Evolutionary conservation across 305 asterid species (phyloP).

Genomic region (Fraxinus latifolia): DNA sequence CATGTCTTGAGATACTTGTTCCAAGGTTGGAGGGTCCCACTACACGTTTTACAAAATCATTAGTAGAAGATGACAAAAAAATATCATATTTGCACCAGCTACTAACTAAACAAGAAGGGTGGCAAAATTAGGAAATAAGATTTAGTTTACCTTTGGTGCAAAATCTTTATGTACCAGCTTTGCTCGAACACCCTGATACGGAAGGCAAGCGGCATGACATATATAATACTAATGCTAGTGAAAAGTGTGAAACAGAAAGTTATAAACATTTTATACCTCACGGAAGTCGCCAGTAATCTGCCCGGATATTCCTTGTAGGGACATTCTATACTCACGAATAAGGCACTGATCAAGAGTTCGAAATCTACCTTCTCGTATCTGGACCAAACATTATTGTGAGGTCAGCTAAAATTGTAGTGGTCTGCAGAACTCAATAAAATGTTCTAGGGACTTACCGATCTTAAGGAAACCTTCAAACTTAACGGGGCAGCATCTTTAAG

Average conservation of each 20-base stretch:
- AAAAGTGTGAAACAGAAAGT: neutral
- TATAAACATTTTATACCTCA: constrained; percentile 49
- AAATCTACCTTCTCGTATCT: constrained; percentile 91
- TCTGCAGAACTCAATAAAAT: neutral
- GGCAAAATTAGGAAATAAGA: neutral
- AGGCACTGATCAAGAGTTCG: constrained; percentile 88
- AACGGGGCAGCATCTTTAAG: constrained; percentile 74
- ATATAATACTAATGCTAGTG: neutral
- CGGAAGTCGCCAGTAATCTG: constrained; percentile 61
- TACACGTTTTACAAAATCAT: constrained; percentile 34
- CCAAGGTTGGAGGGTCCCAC: constrained; percentile 96
- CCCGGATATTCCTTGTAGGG: constrained; percentile 30
- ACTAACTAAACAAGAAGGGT: neutral
- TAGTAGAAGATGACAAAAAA: neutral
- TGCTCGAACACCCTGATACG: constrained; percentile 34
- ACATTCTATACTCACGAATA: constrained; percentile 81
- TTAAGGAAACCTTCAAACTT: constrained; percentile 89
- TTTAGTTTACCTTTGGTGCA: constrained; percentile 64
- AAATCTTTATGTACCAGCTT: constrained; percentile 70
- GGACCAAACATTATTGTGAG: constrained; percentile 22
- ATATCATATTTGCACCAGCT: neutral
- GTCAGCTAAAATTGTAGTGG: constrained; percentile 12
- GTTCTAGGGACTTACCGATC: constrained; percentile 62
- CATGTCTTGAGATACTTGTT: constrained; percentile 77
- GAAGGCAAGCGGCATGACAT: constrained; percentile 13